Evolutionary conservation across 192 early-diverging fungal species (phyloP), one percentile per base, ranked within the genome.

Genomic region (Funneliformis geosporum): DNA sequence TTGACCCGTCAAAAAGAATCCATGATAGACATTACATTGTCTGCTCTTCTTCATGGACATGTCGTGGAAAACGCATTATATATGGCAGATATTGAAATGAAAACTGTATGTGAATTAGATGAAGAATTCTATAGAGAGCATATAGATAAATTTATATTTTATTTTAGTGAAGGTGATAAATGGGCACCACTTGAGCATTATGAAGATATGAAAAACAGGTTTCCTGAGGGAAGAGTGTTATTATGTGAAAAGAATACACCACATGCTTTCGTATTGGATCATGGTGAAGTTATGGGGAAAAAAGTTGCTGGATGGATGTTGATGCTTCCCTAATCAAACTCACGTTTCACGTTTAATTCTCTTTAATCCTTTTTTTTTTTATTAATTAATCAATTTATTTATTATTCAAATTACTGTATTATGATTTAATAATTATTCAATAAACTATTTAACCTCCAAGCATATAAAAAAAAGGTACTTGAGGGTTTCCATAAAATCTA

Each of bases 1-100:
- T n/a, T 81, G 4, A 87, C 88, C 0, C 76, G 82, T 9, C 87
- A 87, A 64, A 76, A 81, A 10, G 75, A 76, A 11, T 82, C 79
- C 2, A 87, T 90, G 76, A 73, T 93, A 28, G 77, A 79, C 4
- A 82, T 91, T 16, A 95, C 94, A 7, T 82, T 90, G 1, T 88
- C 93, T 64, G 82, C 91, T 67, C 82, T 97, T 61, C 79, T 97
- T 21, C 86, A 92, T 80, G 83, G 88, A 3, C 79, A 82, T 27
- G 88, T 92, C 1, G 84, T 93, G 61, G 83, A 83, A 78, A 92
- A 92, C 67, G 82, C 93, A 50, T 79, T 96, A 65, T 84, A 83
- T 66, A 91, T 97, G 87, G 93, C 93, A 7, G 78, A 79, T 8
- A 82, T 90, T 27, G 96, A 97, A 79, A 93, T 96, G 94, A 85